Percentiles rank a stretch among this genome's conserved stretches.
Evolutionary conservation across 805 yeast genomes (phyloP).

Genomic region (Candida takata): DNA sequence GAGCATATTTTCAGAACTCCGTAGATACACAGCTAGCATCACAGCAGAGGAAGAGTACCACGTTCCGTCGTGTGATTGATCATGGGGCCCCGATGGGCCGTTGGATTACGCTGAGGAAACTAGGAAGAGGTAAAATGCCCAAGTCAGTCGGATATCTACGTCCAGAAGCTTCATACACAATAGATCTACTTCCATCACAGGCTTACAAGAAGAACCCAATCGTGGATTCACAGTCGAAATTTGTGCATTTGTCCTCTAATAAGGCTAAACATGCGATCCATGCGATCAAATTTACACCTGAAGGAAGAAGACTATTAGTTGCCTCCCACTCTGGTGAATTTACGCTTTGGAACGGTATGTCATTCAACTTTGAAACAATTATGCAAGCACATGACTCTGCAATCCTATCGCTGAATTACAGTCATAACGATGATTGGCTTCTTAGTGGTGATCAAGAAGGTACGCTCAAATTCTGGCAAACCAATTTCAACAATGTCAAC

Average conservation of each 20-base stretch:
- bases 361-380: conserved; percentile 91
- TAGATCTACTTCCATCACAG: conserved; percentile 58
- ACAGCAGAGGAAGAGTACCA: conserved; percentile 41
- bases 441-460: conserved; percentile 94
- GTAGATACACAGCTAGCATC: conserved; percentile 25
- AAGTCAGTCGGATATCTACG: conserved; percentile 43
- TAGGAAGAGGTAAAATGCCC: conserved; percentile 32
- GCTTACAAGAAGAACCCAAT: conserved; percentile 47
- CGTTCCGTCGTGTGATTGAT: conserved; percentile 67
- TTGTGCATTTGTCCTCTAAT: conserved; percentile 85
- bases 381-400: conserved; percentile 98
- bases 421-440: conserved; percentile 92
- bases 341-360: conserved; percentile 93
- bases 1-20: conserved; percentile 17
- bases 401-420: conserved; percentile 69
- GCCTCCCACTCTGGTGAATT: conserved; percentile 93
- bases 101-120: conserved; percentile 45
- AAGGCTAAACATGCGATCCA: conserved; percentile 88
- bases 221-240: conserved; percentile 66
- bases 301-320: conserved; percentile 83
- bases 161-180: conserved; percentile 62
- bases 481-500: conserved; percentile 93
- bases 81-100: conserved; percentile 70
- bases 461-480: conserved; percentile 91
- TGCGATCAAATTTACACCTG: conserved; percentile 94